Base-by-base conservation (phyloP, 345 rosid genomes). In the Gossypium arboreum region DNA sequence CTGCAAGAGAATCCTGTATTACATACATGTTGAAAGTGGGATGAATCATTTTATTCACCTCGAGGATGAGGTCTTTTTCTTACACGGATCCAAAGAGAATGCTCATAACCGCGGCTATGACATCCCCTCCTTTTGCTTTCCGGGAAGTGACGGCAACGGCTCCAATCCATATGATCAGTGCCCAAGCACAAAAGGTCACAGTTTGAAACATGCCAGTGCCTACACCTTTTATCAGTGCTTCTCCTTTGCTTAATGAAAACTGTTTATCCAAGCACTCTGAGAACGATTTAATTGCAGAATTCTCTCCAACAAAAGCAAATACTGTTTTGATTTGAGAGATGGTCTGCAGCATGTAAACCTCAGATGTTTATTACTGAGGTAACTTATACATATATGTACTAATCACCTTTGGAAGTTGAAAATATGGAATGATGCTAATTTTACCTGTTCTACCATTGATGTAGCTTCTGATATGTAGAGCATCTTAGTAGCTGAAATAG, bases 81-180 rank as follows among this genome's bases (percentile, higher is more conserved):
- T 82, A 90, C 91, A 90, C 82, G 29, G 91, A 88, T 54, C 94
- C 91, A 45, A 86, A 84, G 77, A 90, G 87, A 77, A 90, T 88
- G 83, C 88, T 78, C 91, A 90, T 86, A 20, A 90, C 81, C 12
- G 90, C 88, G 20, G 91, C 89, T 17, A 88, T 62, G 41, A 85
- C 81, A 11, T 88, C 78, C 55, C 94, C 91, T 56, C 91, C 90
- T 9, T 52, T 83, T 9, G 91, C 79, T 78, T 78, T 80, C 52
- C 72, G 54, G 9, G 75, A 74, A 13, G 66, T 72, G 60, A 90
- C 86, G 3, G 83, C 84, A 29, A 88, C 59, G 9, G 91, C 94
- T 41, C 91, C 94, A 18, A 90, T 69, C 87, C 88, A 90, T 50
- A 85, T 83, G 77, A 88, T 81, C 24, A 88, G 65, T 20, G 90